Evolutionary conservation across 257 asterid genomes (phyloP).

Genomic region (Jaltomata sinuosa): DNA sequence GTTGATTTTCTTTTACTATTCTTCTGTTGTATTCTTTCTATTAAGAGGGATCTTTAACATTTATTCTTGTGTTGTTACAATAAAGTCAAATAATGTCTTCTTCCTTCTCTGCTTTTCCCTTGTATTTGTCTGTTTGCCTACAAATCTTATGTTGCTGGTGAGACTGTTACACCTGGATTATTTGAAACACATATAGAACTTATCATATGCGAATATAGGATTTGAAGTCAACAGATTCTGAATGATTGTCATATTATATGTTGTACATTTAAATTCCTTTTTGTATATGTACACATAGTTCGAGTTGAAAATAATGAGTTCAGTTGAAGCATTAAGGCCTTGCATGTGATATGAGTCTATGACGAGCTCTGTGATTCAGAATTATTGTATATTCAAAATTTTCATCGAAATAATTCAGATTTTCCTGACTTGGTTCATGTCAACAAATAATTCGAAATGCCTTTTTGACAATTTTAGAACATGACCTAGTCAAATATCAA

Average conservation of each 20-base stretch:
- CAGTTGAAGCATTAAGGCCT: background rate
- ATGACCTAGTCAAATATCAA: background rate
- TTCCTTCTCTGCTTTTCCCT: background rate
- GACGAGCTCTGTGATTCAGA: background rate
- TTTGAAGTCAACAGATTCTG: background rate
- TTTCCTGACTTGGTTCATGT: background rate
- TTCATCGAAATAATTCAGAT: too few species aligned
- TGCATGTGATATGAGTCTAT: background rate
- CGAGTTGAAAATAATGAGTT: background rate
- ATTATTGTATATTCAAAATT: too few species aligned
- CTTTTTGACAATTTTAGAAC: background rate
- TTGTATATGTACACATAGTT: background rate
- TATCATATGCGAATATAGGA: rapidly evolving
- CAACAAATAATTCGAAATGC: background rate
- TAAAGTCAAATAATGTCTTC: background rate
- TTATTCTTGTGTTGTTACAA: background rate
- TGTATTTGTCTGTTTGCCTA: background rate
- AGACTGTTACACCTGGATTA: background rate
- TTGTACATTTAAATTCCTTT: background rate
- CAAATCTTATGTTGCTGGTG: background rate
- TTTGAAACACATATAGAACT: background rate
- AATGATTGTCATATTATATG: background rate
- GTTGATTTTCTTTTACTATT: background rate
- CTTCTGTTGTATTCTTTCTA: background rate
- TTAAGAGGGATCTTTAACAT: background rate